A percentile compares a stretch with the other conserved stretches of the same genome.
Evolutionary conservation across 2,329 filamentous ascomycete species (phyloP).

Genomic region (Sordariomycetes sp.): DNA sequence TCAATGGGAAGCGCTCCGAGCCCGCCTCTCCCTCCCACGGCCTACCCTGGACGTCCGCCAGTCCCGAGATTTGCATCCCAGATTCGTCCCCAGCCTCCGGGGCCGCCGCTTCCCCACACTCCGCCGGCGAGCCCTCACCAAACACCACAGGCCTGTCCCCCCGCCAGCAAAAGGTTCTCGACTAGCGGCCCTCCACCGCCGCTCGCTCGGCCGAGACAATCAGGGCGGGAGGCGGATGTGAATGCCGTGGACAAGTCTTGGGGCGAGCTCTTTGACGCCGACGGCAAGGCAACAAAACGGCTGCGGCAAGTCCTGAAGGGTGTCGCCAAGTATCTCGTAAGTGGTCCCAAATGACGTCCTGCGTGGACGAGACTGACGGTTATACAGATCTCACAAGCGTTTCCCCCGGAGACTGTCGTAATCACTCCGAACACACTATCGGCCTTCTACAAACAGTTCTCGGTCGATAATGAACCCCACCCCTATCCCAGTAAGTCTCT

Average conservation of each 20-base stretch:
- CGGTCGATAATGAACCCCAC: conserved; percentile 53
- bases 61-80: not conserved
- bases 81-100: not conserved
- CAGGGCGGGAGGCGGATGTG: conserved; percentile 4
- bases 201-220: not conserved
- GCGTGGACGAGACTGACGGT: not conserved
- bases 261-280: conserved; percentile 61
- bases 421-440: conserved; percentile 67
- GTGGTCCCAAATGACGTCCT: conserved; percentile 11
- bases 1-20: not conserved
- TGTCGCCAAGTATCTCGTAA: conserved; percentile 62
- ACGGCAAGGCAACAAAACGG: conserved; percentile 56
- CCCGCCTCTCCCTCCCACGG: not conserved
- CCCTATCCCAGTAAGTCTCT: conserved; percentile 51
- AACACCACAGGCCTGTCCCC: not conserved
- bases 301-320: conserved; percentile 63
- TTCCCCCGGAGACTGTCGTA: conserved; percentile 35
- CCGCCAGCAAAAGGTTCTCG: not conserved
- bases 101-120: not conserved
- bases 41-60: not conserved
- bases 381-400: conserved; percentile 3
- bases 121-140: not conserved
- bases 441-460: conserved; percentile 60
- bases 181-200: not conserved
- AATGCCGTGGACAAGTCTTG: conserved; percentile 59